Evolutionary conservation across 1,284 basidiomycete species (phyloP), one percentile per base, ranked within the genome.

Genomic region (Hemileia vastatrix): DNA sequence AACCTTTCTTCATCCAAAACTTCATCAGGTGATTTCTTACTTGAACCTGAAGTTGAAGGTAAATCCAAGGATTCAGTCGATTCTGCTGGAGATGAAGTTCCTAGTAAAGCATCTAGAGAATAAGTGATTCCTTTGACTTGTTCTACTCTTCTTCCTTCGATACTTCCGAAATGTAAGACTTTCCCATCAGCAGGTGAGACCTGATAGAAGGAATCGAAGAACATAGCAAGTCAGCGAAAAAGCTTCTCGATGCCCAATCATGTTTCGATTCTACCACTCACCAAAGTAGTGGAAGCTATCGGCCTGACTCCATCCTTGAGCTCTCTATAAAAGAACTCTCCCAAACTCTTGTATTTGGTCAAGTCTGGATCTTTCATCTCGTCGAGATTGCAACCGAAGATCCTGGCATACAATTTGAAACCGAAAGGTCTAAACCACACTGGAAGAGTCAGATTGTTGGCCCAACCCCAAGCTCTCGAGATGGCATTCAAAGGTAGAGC

Each of bases 41-140:
- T 74, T 15, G 81, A 77, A 31, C 79, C 77, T 8, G 79, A 81
- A 11, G 67, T 69, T 27, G 71, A 71, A 31, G 31, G 54, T 57
- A 23, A 9, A 11, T 44, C 64, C 36, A 15, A 52, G 27, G 13
- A 24, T 32, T 19, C 49, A 27, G 45, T 54, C n/a, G 36, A 52
- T 47, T n/a, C 31, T n/a, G 32, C 45, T 31, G 23, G 52, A 48
- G 68, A 69, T 19, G 63, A 66, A 8, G 66, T 65, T 24, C 70
- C 70, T 1, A 97, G 83, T 0, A 98, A 80, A 0, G 94, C 92
- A 68, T 95, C 88, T 23, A 97, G 82, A 4, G 91, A 95, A 73
- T 98, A 98, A 0, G 91, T 96, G 67, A 95, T 86, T 15, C 94
- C 94, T 77, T 98, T 98, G 73, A 98, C 90, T 78, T 97, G 93